Evolutionary conservation across 2,329 filamentous ascomycete genomes (phyloP), one percentile per base, ranked within the genome.

Genomic region (Verruconis gallopava): DNA sequence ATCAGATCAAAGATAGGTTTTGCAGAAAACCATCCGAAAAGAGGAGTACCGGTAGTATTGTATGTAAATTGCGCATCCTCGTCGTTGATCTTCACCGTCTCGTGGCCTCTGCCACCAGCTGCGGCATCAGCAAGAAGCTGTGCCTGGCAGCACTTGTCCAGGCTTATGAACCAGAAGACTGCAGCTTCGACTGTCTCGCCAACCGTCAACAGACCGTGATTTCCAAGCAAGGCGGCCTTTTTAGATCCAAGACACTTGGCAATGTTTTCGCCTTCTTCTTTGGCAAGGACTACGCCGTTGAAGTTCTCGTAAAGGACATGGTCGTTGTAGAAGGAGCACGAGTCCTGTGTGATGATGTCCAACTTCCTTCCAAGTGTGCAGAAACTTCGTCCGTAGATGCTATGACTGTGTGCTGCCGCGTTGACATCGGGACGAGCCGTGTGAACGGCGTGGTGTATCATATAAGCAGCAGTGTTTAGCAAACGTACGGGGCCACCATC

Each of bases 1-100:
- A 81, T 72, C 32, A 83, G 60, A 62, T 84, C 79, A 61, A 85
- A 85, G 48, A 79, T 50, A 13, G 81, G 80, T 62, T 77, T 78
- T 4, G 77, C 81, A 50, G 70, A 76, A 54, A 85, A 86, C 67
- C 73, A 85, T 0, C 80, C 81, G 0, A 73, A 76, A 21, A 55
- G 53, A n/a, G 71, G 65, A 0, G 65, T 71, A 0, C 81, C 81
- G 3, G 85, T 65, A 1, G 73, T 69, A 9, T 48, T 39, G 41
- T 45, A 48, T 28, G 46, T 48, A n/a, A 6, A 25, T 21, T 35
- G 5, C 5, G 47, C 47, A 37, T 49, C 47, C 38, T 28, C 44
- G 12, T 47, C 42, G 5, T 46, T 44, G 40, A 49, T 49, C 12
- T 14, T n/a, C 9, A 47, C 40, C 15, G 45, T n/a, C 20, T 32